These are phyloP conservation scores for Royoungia palumana DNA, from an alignment of 768 basidiomycete genomes.

Conservation along the genomic window DNA sequence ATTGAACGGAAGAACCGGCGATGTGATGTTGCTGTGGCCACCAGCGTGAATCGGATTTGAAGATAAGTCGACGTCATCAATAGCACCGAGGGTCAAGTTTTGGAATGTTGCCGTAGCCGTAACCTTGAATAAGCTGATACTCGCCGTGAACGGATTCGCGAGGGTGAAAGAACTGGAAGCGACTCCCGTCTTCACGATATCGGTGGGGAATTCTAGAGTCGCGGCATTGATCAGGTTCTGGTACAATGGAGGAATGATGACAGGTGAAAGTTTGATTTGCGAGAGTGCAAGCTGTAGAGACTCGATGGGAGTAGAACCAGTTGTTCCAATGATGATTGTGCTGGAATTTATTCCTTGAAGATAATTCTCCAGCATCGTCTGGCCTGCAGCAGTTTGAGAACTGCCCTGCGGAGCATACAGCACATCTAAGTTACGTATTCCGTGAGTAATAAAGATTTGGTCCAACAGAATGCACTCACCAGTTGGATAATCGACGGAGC, in stretches of 20 bases:
- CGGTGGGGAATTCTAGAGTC: conserved; percentile 54
- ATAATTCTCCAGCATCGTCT: conserved; percentile 58
- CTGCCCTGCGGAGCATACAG: conserved; percentile 56
- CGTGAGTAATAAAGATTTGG: neutral
- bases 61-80: conserved; percentile 52
- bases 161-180: conserved; percentile 58
- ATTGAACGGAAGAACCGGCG: conserved; percentile 52
- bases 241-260: conserved; percentile 61
- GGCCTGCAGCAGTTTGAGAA: conserved; percentile 49
- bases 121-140: conserved; percentile 59
- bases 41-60: conserved; percentile 55
- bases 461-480: conserved; percentile 29
- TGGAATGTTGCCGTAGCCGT: conserved; percentile 53
- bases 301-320: conserved; percentile 52
- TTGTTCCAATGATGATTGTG: conserved; percentile 54
- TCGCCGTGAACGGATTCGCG: conserved; percentile 69
- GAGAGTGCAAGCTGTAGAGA: conserved; percentile 62
- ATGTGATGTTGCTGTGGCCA: conserved; percentile 58
- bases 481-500: conserved; percentile 53
- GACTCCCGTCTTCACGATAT: conserved; percentile 59
- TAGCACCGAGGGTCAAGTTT: conserved; percentile 54
- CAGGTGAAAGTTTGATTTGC: conserved; percentile 55
- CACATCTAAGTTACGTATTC: conserved; percentile 41
- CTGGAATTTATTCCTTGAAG: conserved; percentile 58
- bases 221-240: conserved; percentile 57